phyloP scores from a whole-genome alignment of 225 moss, liverwort and hornwort genomes.

The Takakia lepidozioides region DNA sequence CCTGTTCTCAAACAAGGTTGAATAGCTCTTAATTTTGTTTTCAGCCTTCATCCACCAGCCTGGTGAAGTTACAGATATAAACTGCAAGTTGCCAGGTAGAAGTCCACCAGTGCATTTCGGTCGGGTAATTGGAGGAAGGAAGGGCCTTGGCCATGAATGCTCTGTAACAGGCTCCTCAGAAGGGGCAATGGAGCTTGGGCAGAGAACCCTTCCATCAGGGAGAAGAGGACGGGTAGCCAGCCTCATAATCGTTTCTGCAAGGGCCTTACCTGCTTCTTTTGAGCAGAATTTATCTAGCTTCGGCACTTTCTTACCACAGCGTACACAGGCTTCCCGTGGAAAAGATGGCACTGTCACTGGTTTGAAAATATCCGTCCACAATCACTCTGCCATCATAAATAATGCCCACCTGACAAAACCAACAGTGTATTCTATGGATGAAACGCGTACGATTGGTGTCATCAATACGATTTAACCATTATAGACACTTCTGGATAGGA shows the following conservation, averaged over 20 bases:
- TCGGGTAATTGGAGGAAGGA: too few relatives aligned
- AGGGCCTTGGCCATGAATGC: not conserved
- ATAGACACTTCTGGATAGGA: too few relatives aligned
- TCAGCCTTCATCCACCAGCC: constrained; percentile 4
- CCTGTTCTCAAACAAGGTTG: constrained; percentile 7
- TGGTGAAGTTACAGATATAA: too few relatives aligned
- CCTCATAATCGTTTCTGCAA: constrained; percentile 25
- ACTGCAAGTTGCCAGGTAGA: too few relatives aligned
- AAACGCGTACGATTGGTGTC: too few relatives aligned
- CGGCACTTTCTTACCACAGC: too few relatives aligned
- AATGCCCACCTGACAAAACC: constrained; percentile 28
- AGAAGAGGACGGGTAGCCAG: constrained; percentile 19
- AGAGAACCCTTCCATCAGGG: constrained; percentile 6
- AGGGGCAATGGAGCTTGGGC: not conserved
- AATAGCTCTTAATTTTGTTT: not conserved
- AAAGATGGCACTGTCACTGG: constrained; percentile 39
- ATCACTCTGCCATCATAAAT: constrained; percentile 40
- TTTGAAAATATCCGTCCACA: constrained; percentile 43
- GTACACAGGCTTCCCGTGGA: constrained; percentile 46
- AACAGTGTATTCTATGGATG: too few relatives aligned
- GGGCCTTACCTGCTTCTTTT: constrained; percentile 35
- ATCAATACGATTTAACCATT: too few relatives aligned
- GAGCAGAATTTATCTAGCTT: constrained; percentile 25
- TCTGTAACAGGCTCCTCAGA: not conserved
- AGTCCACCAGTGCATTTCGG: too few relatives aligned